phyloP scores from a whole-genome alignment of 192 early-diverging fungal genomes.

The Podila minutissima region DNA sequence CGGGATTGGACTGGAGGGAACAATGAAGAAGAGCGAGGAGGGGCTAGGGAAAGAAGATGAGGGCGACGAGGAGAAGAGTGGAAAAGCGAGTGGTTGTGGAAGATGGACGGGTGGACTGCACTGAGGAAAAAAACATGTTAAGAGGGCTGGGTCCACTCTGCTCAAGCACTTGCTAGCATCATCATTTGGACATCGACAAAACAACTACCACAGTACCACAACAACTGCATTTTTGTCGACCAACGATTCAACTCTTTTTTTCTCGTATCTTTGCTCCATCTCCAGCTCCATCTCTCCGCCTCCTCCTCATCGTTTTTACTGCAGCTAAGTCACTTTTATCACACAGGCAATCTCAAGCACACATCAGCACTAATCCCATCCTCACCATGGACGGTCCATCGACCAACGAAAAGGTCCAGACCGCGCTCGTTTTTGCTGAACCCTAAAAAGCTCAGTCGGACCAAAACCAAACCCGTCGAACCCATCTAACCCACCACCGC shows the following conservation, averaged over 20 bases:
- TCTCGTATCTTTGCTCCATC: background rate
- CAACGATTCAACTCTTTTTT: background rate
- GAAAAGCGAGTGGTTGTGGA: too few relatives aligned
- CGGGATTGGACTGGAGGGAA: too few relatives aligned
- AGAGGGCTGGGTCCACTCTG: too few relatives aligned
- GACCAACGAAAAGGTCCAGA: constrained; percentile 13
- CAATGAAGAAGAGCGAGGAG: too few relatives aligned
- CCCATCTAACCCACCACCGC: background rate
- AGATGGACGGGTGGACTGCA: too few relatives aligned
- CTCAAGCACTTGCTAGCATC: too few relatives aligned
- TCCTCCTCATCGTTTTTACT: background rate
- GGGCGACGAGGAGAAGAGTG: too few relatives aligned
- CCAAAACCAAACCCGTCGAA: constrained; percentile 19
- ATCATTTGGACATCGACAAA: too few relatives aligned
- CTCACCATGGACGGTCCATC: background rate
- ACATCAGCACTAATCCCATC: background rate
- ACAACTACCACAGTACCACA: too few relatives aligned
- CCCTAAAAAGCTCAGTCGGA: constrained; percentile 24
- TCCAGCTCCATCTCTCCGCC: background rate
- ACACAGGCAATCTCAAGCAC: background rate
- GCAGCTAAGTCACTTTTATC: background rate
- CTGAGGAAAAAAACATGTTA: too few relatives aligned
- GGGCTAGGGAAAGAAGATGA: too few relatives aligned
- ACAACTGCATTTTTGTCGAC: background rate
- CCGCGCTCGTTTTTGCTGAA: constrained; percentile 9